Percentiles rank a stretch among this genome's conserved stretches.
Evolutionary conservation across 179 eudicot genomes (phyloP).

Genomic region (Beta corolliflora): DNA sequence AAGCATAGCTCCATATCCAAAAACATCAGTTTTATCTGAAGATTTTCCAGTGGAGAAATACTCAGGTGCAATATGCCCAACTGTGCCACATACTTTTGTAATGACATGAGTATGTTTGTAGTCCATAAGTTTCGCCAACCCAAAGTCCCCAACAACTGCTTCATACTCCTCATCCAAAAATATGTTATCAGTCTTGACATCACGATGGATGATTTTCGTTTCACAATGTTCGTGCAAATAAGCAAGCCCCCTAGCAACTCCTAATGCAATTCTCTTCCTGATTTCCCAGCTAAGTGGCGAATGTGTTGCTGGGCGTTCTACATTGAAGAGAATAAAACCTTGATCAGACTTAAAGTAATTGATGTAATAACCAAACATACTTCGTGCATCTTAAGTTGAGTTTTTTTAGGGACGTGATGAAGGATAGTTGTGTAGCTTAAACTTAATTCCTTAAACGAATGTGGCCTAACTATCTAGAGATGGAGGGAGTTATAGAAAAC

Average conservation of each 20-base stretch:
- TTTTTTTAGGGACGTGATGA: too few relatives aligned
- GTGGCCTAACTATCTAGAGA: background rate
- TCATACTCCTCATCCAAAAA: slow-evolving; percentile 24
- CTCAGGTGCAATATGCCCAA: slow-evolving; percentile 32
- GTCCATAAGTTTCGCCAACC: slow-evolving; percentile 29
- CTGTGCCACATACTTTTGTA: slow-evolving; percentile 29
- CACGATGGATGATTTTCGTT: slow-evolving; percentile 27
- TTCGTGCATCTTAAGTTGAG: too few relatives aligned
- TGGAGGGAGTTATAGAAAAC: background rate
- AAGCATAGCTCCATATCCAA: slow-evolving; percentile 30
- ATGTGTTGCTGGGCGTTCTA: slow-evolving; percentile 36
- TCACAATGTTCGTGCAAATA: slow-evolving; percentile 31
- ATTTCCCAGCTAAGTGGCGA: slow-evolving; percentile 45
- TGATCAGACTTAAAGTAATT: background rate
- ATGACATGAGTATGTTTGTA: slow-evolving; percentile 28
- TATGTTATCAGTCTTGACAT: slow-evolving; percentile 32
- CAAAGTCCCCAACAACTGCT: slow-evolving; percentile 33
- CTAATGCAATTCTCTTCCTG: slow-evolving; percentile 31
- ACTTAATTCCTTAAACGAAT: too few relatives aligned
- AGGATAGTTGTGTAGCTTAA: too few relatives aligned
- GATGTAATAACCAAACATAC: too few relatives aligned
- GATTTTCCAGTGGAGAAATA: slow-evolving; percentile 27
- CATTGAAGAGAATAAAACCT: background rate
- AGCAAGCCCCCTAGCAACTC: slow-evolving; percentile 28
- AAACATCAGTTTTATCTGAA: slow-evolving; percentile 32